Evolutionary conservation across 2,329 filamentous ascomycete genomes (phyloP).

Genomic region (Sporothrix protearum): DNA sequence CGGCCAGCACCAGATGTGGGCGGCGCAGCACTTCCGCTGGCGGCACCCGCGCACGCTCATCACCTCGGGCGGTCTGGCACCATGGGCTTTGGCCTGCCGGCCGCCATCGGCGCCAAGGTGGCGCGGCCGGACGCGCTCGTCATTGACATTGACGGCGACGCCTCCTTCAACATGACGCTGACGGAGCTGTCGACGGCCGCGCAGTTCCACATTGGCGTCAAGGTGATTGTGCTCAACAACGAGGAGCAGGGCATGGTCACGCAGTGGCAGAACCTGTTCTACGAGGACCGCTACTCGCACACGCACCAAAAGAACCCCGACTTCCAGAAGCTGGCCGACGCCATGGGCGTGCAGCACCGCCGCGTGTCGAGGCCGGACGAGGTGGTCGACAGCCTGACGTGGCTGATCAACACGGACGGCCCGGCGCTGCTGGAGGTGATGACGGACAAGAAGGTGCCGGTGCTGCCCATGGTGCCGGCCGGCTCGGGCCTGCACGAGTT

Average conservation of each 20-base stretch:
- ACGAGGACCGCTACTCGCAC: constrained; percentile 86
- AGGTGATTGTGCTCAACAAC: constrained; percentile 93
- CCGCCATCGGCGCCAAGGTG: constrained; percentile 93
- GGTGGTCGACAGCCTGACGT: constrained; percentile 72
- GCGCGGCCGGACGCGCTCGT: constrained; percentile 72
- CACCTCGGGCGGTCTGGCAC: constrained; percentile 94
- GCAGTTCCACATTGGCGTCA: constrained; percentile 95
- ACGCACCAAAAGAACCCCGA: constrained; percentile 95
- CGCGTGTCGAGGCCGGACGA: constrained; percentile 72
- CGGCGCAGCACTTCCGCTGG: constrained; percentile 96
- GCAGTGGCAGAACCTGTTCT: constrained; percentile 97
- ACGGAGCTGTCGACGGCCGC: constrained; percentile 90
- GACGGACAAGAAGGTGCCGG: constrained; percentile 86
- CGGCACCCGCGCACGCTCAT: constrained; percentile 88
- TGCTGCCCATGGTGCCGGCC: constrained; percentile 94
- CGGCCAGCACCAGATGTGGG: constrained; percentile 99
- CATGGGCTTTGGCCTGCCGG: constrained; percentile 93
- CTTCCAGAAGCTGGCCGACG: constrained; percentile 87
- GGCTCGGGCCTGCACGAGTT: constrained; percentile 90
- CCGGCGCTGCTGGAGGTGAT: constrained; percentile 89
- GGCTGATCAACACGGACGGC: constrained; percentile 87
- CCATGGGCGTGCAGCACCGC: constrained; percentile 80
- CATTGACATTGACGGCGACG: constrained; percentile 94
- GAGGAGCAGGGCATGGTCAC: constrained; percentile 99
- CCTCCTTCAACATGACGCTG: constrained; percentile 98